Evolutionary conservation across 2,329 filamentous ascomycete species (phyloP).

Genomic region (Rugonectria rugulosa): DNA sequence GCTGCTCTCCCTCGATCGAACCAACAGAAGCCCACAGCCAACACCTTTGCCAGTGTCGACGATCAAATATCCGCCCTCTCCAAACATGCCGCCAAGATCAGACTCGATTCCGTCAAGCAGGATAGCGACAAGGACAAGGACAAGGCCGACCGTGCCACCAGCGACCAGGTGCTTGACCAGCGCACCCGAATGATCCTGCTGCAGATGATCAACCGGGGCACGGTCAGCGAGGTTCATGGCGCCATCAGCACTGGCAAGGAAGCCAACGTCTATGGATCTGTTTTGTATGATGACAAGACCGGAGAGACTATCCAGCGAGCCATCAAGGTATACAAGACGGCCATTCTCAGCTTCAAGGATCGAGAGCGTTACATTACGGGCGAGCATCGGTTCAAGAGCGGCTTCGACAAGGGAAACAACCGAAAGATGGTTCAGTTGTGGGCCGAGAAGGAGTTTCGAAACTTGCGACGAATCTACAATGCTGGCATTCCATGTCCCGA

Average conservation of each 20-base stretch:
- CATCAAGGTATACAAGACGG: constrained; percentile 99
- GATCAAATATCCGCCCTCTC: constrained; percentile 88
- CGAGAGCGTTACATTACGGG: constrained; percentile 94
- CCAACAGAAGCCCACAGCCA: constrained; percentile 79
- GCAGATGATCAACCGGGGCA: constrained; percentile 92
- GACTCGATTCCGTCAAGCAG: constrained; percentile 72
- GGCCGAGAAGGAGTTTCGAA: constrained; percentile 98
- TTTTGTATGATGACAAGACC: constrained; percentile 65
- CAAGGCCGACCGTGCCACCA: constrained; percentile 91
- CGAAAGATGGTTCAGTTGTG: constrained; percentile 97
- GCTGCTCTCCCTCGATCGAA: constrained; percentile 74
- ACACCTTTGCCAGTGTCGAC: constrained; percentile 81
- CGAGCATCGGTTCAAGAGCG: constrained; percentile 88
- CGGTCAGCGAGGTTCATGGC: constrained; percentile 91
- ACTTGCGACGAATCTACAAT: constrained; percentile 82
- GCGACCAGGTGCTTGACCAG: constrained; percentile 92
- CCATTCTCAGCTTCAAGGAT: constrained; percentile 97
- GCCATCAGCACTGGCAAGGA: constrained; percentile 97
- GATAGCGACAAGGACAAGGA: constrained; percentile 71
- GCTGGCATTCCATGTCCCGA: constrained; percentile 92
- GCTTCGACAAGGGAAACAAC: constrained; percentile 94
- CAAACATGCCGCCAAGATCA: constrained; percentile 85
- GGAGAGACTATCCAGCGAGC: constrained; percentile 74
- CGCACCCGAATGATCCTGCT: constrained; percentile 94
- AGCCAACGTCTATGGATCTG: constrained; percentile 95